Base-by-base conservation (phyloP, 1,284 basidiomycete species). In the Ganoderma leucocontextum region DNA sequence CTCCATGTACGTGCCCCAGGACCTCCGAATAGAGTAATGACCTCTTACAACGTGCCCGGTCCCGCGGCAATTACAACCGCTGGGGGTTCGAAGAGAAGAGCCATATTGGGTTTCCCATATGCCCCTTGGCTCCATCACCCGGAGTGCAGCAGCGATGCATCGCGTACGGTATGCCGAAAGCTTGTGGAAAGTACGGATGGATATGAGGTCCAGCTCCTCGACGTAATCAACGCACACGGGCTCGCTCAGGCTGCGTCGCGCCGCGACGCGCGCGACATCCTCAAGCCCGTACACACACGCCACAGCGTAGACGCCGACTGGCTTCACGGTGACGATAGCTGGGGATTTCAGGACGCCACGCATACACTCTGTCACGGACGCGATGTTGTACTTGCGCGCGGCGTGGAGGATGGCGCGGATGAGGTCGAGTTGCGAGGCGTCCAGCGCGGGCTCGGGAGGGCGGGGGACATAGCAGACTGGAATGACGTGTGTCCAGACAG, bases 331-430 rank as follows among this genome's bases (percentile, higher is more conserved):
- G 36, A 65, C 55, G 33, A 42, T 38, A n/a, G 22, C 60, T 7
- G 63, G 60, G 1, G 67, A 69, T 0, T 74, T 61, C 2, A 75
- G 57, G 49, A 73, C 29, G 74, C 75, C 25, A 5, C 55, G 39
- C 59, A 72, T 58, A 7, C 63, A 49, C 6, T 60, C 42, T 2
- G 41, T 44, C 15, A 66, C 36, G 15, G 44, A 60, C 52, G 80
- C 76, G 76, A 82, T 79, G 19, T 69, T 70, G 44, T 83, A 82
- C 65, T 83, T 83, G 19, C 71, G 59, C 9, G 78, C 79, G 0
- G 76, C 78, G 36, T 74, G 73, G 25, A 80, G 65, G 4, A 81
- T 72, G 1, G 60, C 64, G 25, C 75, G 68, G 19, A 76, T 63
- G 47, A 49, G 47, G 10, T 25, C 22, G 47, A 49, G 47, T 15